Conservation (phyloP, 164 flowering plant genomes). For the Vitis rotundifolia region DNA sequence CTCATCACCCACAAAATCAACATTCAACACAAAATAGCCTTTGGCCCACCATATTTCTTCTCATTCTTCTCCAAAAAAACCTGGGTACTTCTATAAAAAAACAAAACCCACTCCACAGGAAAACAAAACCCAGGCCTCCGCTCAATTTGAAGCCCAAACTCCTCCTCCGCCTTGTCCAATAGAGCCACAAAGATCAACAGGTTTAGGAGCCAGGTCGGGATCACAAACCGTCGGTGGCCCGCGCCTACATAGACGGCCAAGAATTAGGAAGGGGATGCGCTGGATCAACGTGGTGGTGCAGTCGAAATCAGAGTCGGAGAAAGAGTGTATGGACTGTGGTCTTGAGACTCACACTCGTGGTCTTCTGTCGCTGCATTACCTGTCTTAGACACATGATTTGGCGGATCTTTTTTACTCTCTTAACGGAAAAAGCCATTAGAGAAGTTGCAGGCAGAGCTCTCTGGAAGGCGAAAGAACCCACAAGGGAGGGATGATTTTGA, state of each 20-base stretch:
- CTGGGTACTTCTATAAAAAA: slow-evolving; percentile 31
- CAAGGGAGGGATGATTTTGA: too few species aligned
- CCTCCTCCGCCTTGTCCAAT: slow-evolving; percentile 38
- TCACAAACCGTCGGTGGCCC: slow-evolving; percentile 33
- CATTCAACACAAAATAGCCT: too few species aligned
- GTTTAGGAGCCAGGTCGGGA: slow-evolving; percentile 39
- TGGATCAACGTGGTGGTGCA: neutral
- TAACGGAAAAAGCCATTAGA: slow-evolving; percentile 10
- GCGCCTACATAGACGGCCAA: slow-evolving; percentile 42
- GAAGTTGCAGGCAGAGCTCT: too few species aligned
- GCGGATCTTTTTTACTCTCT: slow-evolving; percentile 38
- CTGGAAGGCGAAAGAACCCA: too few species aligned
- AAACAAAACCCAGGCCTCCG: slow-evolving; percentile 36
- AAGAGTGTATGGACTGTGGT: slow-evolving; percentile 2
- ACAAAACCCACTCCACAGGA: slow-evolving; percentile 37
- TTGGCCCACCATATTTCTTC: slow-evolving; percentile 2
- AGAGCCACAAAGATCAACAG: slow-evolving; percentile 30
- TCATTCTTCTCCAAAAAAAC: slow-evolving; percentile 31
- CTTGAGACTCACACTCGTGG: slow-evolving; percentile 21
- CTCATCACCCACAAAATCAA: too few species aligned
- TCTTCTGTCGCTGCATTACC: slow-evolving; percentile 47
- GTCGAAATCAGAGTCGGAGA: neutral
- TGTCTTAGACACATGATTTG: slow-evolving; percentile 53
- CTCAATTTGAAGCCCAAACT: slow-evolving; percentile 28
- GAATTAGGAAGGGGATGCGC: slow-evolving; percentile 24